phyloP scores from a whole-genome alignment of 371 early-diverging fungal species.

The Mucor piriformis region DNA sequence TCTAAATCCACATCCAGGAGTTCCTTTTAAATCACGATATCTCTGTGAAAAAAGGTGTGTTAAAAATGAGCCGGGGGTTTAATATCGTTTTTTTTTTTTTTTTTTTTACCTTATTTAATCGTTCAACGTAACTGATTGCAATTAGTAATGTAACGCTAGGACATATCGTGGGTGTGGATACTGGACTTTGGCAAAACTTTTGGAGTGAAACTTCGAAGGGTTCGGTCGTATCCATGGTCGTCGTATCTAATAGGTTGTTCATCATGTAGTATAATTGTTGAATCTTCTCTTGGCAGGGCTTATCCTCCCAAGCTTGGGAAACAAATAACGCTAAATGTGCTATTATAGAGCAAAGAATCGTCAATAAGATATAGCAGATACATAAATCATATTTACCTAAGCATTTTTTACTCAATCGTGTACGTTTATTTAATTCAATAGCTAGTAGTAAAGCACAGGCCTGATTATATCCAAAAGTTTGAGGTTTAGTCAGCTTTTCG shows the following conservation, averaged over 20 bases:
- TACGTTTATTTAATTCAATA: constrained; percentile 39
- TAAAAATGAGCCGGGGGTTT: neutral
- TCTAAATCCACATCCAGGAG: constrained; percentile 57
- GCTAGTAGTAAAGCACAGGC: constrained; percentile 39
- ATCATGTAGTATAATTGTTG: constrained; percentile 35
- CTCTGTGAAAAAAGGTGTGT: constrained; percentile 33
- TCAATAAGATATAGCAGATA: neutral
- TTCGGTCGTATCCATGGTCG: constrained; percentile 25
- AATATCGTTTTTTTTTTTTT: constrained; percentile 16
- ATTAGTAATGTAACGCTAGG: constrained; percentile 56
- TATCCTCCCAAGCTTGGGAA: constrained; percentile 46
- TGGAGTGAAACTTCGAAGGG: constrained; percentile 36
- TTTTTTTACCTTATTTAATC: constrained; percentile 55
- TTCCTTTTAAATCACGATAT: constrained; percentile 53
- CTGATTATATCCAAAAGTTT: constrained; percentile 32
- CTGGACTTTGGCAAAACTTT: constrained; percentile 30
- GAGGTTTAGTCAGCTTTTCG: constrained; percentile 15
- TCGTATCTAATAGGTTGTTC: constrained; percentile 31
- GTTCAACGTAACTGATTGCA: constrained; percentile 60
- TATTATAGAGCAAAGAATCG: too few relatives aligned
- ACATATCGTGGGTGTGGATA: constrained; percentile 42
- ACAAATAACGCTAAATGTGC: constrained; percentile 44
- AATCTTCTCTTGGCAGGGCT: constrained; percentile 32
- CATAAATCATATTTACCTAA: constrained; percentile 30
- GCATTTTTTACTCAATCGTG: constrained; percentile 30